Evolutionary conservation across 345 rosid genomes (phyloP).

Genomic region (Durio zibethinus): DNA sequence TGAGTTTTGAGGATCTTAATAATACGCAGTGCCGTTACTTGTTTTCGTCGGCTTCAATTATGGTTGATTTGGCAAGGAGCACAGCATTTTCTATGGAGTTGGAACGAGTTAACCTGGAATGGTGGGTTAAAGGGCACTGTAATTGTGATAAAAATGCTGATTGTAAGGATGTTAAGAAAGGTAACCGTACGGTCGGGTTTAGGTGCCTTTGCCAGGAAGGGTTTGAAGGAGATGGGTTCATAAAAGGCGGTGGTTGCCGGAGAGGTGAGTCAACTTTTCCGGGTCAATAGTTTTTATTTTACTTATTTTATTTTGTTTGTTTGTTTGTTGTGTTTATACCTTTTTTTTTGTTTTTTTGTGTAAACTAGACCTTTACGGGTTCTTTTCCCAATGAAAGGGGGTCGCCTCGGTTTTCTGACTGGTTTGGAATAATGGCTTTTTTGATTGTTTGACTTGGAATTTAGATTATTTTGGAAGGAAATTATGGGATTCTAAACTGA

Average conservation of each 20-base stretch:
- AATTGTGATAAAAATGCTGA: slow-evolving; percentile 37
- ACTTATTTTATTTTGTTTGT: neutral
- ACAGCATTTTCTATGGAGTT: slow-evolving; percentile 41
- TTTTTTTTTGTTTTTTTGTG: neutral
- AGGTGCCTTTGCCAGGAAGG: slow-evolving; percentile 58
- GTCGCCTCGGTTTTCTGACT: neutral
- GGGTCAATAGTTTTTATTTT: neutral
- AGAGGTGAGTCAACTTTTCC: slow-evolving; percentile 55
- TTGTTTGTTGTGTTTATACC: neutral
- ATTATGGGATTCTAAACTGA: neutral
- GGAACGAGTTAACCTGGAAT: slow-evolving; percentile 48
- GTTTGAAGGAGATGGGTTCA: slow-evolving; percentile 60
- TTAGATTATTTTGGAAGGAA: neutral
- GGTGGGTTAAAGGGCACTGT: slow-evolving; percentile 65
- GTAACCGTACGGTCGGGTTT: slow-evolving; percentile 25
- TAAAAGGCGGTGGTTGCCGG: slow-evolving; percentile 46
- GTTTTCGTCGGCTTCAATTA: slow-evolving; percentile 53
- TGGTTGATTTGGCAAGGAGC: slow-evolving; percentile 13
- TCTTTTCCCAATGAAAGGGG: neutral
- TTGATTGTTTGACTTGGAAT: neutral
- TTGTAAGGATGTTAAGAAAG: slow-evolving; percentile 1
- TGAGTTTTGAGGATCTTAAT: slow-evolving; percentile 26
- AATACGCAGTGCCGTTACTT: slow-evolving; percentile 34
- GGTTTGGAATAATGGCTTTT: neutral
- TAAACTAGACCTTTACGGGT: neutral